Evolutionary conservation across 2,329 filamentous ascomycete species (phyloP), one percentile per base, ranked within the genome.

Genomic region (Lachnellula cervina): DNA sequence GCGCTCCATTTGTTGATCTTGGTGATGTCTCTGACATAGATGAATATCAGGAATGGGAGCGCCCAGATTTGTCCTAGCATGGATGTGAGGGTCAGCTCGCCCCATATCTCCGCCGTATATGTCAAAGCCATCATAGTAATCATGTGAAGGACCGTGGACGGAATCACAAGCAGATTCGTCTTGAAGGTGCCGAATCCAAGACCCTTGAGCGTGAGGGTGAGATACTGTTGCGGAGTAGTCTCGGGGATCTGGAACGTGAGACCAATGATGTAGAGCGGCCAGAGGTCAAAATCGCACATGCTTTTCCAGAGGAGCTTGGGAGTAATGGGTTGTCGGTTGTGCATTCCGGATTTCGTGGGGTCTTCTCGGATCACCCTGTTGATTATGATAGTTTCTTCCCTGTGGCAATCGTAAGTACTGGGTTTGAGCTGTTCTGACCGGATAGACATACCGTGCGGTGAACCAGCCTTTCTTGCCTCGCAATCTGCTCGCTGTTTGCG

Each of bases 361-460:
- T 81, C 80, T 49, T 84, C 80, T 7, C 80, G 75, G 19, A 72
- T 59, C 19, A 85, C 74, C 35, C 78, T 77, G 63, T 86, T 87
- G 6, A 86, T 81, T 70, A 88, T 81, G 57, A 87, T 86, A 61
- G 82, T 82, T 66, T 85, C 83, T 67, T 88, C 83, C 19, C 58
- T 58, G 28, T 23, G 2, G 28, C 9, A 50, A 25, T 2, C 14
- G 17, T 13, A 23, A 14, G 25, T 34, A 38, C 16, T 35, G 7
- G 5, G 17, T 45, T 16, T 9, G 28, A 53, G 40, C 42, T 35
- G 6, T 28, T 23, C 7, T 9, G 7, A 47, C 17, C 14, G 14
- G n/a, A 35, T 9, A 28, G 17, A 21, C 28, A 14, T 56, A 56
- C 57, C 76, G 75, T 47, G 84, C 80, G 2, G 64, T 77, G 66